Evolutionary conservation across 345 rosid genomes (phyloP).

Genomic region (Boechera stricta): DNA sequence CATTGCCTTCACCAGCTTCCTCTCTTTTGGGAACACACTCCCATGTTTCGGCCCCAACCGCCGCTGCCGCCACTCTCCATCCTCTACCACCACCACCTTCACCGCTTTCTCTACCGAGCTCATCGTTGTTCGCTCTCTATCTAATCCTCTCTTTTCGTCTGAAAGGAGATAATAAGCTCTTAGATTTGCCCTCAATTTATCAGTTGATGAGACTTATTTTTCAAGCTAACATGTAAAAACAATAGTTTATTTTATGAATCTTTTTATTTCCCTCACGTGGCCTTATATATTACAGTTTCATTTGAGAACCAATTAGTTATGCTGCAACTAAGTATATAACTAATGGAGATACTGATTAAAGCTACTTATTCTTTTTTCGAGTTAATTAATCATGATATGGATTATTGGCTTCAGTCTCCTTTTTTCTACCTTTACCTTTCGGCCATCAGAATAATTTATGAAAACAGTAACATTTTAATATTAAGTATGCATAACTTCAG

Average conservation of each 20-base stretch:
- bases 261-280: conserved; percentile 20
- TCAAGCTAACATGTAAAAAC: conserved; percentile 5
- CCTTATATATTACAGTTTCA: background rate
- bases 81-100: conserved; percentile 10
- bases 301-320: conserved; percentile 7
- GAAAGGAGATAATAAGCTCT: background rate
- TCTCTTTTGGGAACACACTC: conserved; percentile 50
- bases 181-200: conserved; percentile 22
- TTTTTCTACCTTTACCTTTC: conserved; percentile 25
- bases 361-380: background rate
- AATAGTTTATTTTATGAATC: background rate
- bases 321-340: conserved; percentile 19
- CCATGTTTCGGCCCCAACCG: conserved; percentile 42
- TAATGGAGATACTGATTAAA: conserved; percentile 34
- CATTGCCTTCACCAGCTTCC: conserved; percentile 54
- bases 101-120: conserved; percentile 6
- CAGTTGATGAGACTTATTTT: background rate
- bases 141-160: conserved; percentile 17
- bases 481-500: background rate
- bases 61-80: conserved; percentile 24
- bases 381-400: conserved; percentile 6
- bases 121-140: background rate
- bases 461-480: background rate
- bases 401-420: conserved; percentile 9
- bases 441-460: conserved; percentile 8